These are phyloP conservation scores for Naganishia sp. DNA, from an alignment of 1,284 basidiomycete species.

Conservation along the genomic window DNA sequence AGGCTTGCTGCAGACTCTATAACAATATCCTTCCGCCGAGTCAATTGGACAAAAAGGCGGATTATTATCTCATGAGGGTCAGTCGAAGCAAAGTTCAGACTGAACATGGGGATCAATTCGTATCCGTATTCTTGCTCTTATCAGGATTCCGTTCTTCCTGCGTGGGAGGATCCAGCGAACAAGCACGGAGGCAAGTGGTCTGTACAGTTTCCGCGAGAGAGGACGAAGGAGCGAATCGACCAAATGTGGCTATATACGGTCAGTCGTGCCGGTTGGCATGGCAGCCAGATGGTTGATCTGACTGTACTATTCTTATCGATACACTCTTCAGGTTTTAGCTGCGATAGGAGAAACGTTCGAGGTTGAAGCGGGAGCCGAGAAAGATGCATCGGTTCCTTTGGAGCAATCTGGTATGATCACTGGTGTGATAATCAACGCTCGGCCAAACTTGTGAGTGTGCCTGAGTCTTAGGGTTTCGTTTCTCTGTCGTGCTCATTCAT, in stretches of 20 bases:
- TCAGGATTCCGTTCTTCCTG: constrained; percentile 89
- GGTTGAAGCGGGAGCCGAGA: constrained; percentile 59
- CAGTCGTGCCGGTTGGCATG: constrained; percentile 40
- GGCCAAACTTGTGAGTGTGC: constrained; percentile 72
- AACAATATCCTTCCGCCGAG: constrained; percentile 99
- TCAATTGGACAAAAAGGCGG: constrained; percentile 87
- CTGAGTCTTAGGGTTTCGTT: neutral
- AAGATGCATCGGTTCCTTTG: constrained; percentile 37
- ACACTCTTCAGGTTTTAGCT: constrained; percentile 77
- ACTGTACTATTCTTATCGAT: neutral
- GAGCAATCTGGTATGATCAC: constrained; percentile 63
- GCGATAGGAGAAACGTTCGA: constrained; percentile 97
- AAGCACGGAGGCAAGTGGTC: constrained; percentile 98
- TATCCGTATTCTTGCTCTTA: neutral
- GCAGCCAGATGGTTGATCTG: neutral
- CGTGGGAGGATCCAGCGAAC: constrained; percentile 95
- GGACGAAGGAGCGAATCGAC: constrained; percentile 80
- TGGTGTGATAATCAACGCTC: constrained; percentile 90
- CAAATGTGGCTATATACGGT: constrained; percentile 98
- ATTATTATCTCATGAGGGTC: constrained; percentile 97
- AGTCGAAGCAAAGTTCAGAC: constrained; percentile 36
- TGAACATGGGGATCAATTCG: neutral
- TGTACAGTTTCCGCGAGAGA: constrained; percentile 94
- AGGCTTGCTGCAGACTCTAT: constrained; percentile 66
- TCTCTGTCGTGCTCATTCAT: neutral